Evolutionary conservation across 1,284 basidiomycete species (phyloP).

Genomic region (Flammula alnicola): DNA sequence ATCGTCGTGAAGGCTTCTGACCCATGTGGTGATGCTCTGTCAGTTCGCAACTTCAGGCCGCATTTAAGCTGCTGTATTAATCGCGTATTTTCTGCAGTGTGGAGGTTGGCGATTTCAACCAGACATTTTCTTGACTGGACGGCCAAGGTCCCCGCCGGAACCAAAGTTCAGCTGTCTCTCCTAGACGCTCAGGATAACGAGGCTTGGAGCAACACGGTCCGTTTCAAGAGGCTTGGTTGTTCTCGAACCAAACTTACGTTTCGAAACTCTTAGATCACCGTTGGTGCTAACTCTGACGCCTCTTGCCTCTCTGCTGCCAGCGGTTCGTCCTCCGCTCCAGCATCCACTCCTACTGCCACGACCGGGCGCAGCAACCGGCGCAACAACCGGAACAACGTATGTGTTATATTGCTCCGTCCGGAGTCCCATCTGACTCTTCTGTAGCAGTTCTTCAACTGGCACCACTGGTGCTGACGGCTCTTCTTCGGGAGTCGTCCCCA

Average conservation of each 20-base stretch:
- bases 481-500: constrained; percentile 27
- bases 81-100: constrained; percentile 30
- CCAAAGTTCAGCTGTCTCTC: constrained; percentile 56
- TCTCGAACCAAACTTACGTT: constrained; percentile 2
- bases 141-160: constrained; percentile 51
- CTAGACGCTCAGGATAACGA: constrained; percentile 58
- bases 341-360: constrained; percentile 12
- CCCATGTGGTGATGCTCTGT: constrained; percentile 66
- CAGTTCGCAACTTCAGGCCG: constrained; percentile 30
- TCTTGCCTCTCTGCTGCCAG: constrained; percentile 46
- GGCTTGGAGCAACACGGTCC: constrained; percentile 66
- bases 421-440: constrained; percentile 9
- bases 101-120: constrained; percentile 61
- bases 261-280: constrained; percentile 50
- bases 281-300: constrained; percentile 49
- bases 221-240: constrained; percentile 26
- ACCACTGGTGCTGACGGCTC: constrained; percentile 21
- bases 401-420: too few relatives aligned
- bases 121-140: constrained; percentile 51
- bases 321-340: constrained; percentile 17
- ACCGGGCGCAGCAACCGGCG: constrained; percentile 6
- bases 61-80: constrained; percentile 1
- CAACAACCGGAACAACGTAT: neutral
- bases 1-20: constrained; percentile 55
- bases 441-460: constrained; percentile 5